phyloP scores from a whole-genome alignment of 148 eudicot species.

The Salicornia ramosissima region DNA sequence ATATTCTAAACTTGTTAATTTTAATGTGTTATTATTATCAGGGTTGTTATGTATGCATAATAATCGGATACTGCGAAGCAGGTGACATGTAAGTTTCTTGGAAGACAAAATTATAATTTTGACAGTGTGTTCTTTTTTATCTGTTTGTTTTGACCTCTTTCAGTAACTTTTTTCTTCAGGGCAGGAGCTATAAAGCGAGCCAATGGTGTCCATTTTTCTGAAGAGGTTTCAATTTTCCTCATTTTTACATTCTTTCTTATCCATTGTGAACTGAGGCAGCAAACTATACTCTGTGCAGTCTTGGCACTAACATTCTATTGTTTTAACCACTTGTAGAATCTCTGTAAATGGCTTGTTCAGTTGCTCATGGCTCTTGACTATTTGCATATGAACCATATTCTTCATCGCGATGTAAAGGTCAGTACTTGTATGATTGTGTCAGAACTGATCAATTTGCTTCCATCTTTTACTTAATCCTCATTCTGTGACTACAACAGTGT shows the following conservation, averaged over 20 bases:
- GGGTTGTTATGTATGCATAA: conserved; percentile 99
- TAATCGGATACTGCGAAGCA: conserved; percentile 95
- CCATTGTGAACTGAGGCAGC: neutral
- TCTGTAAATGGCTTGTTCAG: conserved; percentile 96
- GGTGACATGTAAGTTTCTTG: conserved; percentile 89
- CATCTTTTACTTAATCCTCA: conserved; percentile 14
- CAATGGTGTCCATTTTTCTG: conserved; percentile 64
- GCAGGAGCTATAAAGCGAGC: conserved; percentile 80
- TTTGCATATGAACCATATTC: conserved; percentile 79
- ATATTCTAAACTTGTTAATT: conserved; percentile 16
- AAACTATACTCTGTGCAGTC: conserved; percentile 11
- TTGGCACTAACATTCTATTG: conserved; percentile 2
- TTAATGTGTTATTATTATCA: conserved; percentile 26
- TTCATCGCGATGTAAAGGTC: conserved; percentile 98
- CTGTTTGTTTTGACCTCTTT: conserved; percentile 12
- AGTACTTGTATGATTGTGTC: conserved; percentile 9
- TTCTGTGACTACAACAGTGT: conserved; percentile 50
- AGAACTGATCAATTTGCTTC: neutral
- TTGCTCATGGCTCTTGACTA: conserved; percentile 92
- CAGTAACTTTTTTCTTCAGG: conserved; percentile 41
- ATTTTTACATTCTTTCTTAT: neutral
- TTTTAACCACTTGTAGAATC: conserved; percentile 48
- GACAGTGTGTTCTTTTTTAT: neutral
- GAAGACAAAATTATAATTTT: neutral
- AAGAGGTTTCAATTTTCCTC: conserved; percentile 59